Conservation (phyloP, 2,329 filamentous ascomycete genomes). For the Ophidiomyces ophidiicola region DNA sequence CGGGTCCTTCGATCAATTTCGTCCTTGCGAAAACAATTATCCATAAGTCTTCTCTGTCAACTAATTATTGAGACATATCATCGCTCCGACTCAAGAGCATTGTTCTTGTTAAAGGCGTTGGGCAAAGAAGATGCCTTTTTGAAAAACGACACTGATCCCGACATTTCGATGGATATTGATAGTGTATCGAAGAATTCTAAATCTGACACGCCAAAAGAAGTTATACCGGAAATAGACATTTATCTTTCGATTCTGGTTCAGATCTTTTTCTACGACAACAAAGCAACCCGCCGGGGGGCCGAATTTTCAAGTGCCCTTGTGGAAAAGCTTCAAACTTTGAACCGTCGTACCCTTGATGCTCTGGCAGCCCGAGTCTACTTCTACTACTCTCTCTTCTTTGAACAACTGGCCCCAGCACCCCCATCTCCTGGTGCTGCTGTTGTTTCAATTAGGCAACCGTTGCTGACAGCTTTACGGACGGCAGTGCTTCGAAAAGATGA, state of each 20-base stretch:
- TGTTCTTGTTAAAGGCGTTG: constrained; percentile 58
- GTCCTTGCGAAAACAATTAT: constrained; percentile 82
- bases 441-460: constrained; percentile 70
- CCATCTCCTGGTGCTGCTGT: constrained; percentile 81
- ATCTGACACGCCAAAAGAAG: constrained; percentile 56
- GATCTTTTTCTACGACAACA: constrained; percentile 78
- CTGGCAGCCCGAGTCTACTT: constrained; percentile 94
- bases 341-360: constrained; percentile 86
- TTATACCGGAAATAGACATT: constrained; percentile 74
- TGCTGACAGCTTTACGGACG: constrained; percentile 80
- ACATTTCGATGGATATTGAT: constrained; percentile 63
- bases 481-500: constrained; percentile 94
- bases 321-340: constrained; percentile 74
- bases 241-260: constrained; percentile 78
- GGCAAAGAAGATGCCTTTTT: constrained; percentile 52
- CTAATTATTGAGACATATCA: constrained; percentile 72
- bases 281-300: constrained; percentile 65
- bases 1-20: constrained; percentile 91
- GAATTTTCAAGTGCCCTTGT: constrained; percentile 75
- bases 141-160: constrained; percentile 49
- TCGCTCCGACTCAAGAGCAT: constrained; percentile 52
- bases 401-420: constrained; percentile 75
- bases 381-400: constrained; percentile 92
- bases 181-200: constrained; percentile 50
- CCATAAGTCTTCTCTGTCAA: constrained; percentile 65